A percentile compares a stretch with the other conserved stretches of the same genome.
These are phyloP conservation scores for Tylopilus sp. DNA, from an alignment of 768 basidiomycete genomes.

Conservation along the genomic window DNA sequence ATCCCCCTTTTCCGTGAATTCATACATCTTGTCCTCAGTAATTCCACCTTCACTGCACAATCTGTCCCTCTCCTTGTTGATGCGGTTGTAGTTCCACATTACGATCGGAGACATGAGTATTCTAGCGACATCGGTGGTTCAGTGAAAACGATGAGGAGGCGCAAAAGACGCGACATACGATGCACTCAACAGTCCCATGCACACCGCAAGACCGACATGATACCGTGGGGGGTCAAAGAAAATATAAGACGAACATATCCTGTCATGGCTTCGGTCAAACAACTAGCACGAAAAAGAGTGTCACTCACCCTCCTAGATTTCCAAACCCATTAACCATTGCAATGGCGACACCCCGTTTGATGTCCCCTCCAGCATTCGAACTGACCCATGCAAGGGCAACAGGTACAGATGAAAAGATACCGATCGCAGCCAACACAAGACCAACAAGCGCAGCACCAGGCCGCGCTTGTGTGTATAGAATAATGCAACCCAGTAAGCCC, in stretches of 20 bases:
- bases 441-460: constrained; percentile 37
- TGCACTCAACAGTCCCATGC: constrained; percentile 26
- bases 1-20: constrained; percentile 47
- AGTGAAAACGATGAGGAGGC: constrained; percentile 11
- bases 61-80: constrained; percentile 47
- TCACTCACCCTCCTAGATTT: constrained; percentile 49
- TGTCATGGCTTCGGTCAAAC: constrained; percentile 10
- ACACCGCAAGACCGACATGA: constrained; percentile 31
- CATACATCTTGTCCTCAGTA: constrained; percentile 32
- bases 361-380: constrained; percentile 52
- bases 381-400: constrained; percentile 50
- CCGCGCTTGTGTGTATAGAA: constrained; percentile 36
- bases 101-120: constrained; percentile 35
- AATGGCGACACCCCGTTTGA: constrained; percentile 46
- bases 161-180: constrained; percentile 16
- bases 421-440: constrained; percentile 45
- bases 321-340: constrained; percentile 52
- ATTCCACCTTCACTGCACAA: constrained; percentile 43
- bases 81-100: constrained; percentile 44
- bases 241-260: constrained; percentile 40
- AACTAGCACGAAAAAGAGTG: constrained; percentile 11
- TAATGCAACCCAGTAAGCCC: constrained; percentile 45
- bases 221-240: constrained; percentile 38
- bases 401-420: constrained; percentile 45
- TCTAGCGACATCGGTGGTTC: constrained; percentile 30